These are phyloP conservation scores for Physocladia obscura DNA, from an alignment of 192 early-diverging fungal genomes.

Conservation along the genomic window DNA sequence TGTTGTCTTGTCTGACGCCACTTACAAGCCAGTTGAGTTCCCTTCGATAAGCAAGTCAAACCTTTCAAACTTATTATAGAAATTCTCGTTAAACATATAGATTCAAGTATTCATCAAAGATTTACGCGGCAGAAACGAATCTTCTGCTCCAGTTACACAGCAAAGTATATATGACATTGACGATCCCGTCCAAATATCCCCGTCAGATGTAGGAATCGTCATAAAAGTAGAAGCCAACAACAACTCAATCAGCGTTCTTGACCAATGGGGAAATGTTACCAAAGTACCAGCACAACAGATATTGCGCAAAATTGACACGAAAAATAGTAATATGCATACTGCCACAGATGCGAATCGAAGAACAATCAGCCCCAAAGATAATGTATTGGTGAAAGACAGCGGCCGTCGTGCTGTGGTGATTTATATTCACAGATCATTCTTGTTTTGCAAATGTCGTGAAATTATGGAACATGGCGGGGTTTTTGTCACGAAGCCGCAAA, in stretches of 20 bases:
- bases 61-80: background rate
- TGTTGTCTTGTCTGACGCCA: constrained; percentile 75
- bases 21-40: constrained; percentile 32
- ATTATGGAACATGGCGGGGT: constrained; percentile 71
- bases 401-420: constrained; percentile 64
- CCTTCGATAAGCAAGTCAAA: no score
- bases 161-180: constrained; percentile 80
- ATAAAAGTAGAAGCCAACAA: constrained; percentile 76
- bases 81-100: constrained; percentile 24
- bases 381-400: constrained; percentile 67
- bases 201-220: constrained; percentile 76
- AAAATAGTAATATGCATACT: constrained; percentile 23
- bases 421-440: constrained; percentile 78
- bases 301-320: constrained; percentile 63
- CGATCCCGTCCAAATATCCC: constrained; percentile 85
- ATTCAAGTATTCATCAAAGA: constrained; percentile 90
- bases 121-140: constrained; percentile 74
- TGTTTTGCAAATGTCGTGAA: constrained; percentile 78
- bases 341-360: constrained; percentile 54
- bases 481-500: constrained; percentile 69
- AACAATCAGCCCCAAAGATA: constrained; percentile 63
- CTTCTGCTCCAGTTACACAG: constrained; percentile 49
- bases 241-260: constrained; percentile 73
- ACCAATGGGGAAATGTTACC: constrained; percentile 67
- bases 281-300: constrained; percentile 71